Conservation (phyloP, 2,329 filamentous ascomycete species). For the Aspergillus oerlinghausenensis region DNA sequence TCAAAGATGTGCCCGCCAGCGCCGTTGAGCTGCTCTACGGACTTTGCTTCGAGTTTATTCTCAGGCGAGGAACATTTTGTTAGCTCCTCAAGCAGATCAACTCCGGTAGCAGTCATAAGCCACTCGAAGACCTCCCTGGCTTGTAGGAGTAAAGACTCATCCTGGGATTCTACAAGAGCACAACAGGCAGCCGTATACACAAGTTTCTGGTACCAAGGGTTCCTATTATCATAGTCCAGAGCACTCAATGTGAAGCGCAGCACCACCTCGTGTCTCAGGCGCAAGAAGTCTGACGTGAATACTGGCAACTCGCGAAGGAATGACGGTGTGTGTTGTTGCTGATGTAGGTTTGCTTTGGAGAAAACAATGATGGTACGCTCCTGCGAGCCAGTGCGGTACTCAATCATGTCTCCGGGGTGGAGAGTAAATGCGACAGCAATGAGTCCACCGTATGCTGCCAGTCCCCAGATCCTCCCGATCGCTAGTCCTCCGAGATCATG, state of each 20-base stretch:
- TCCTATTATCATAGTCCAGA: constrained; percentile 11
- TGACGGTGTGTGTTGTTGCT: not conserved
- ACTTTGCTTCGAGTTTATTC: constrained; percentile 20
- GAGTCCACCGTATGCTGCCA: constrained; percentile 46
- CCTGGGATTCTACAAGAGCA: constrained; percentile 26
- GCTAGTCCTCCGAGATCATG: constrained; percentile 48
- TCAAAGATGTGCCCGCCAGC: constrained; percentile 36
- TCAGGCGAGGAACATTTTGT: constrained; percentile 18
- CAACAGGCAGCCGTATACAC: constrained; percentile 35
- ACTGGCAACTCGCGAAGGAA: constrained; percentile 7
- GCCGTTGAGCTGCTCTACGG: constrained; percentile 16
- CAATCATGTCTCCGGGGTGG: constrained; percentile 55
- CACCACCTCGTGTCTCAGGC: constrained; percentile 19
- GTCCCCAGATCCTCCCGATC: constrained; percentile 51
- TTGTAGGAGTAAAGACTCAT: constrained; percentile 18
- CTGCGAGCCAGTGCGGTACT: constrained; percentile 49
- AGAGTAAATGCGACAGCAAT: constrained; percentile 48
- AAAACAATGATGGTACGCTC: constrained; percentile 41
- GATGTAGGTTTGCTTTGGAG: constrained; percentile 17
- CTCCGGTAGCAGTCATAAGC: constrained; percentile 22
- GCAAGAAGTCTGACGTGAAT: constrained; percentile 11
- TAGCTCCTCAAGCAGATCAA: constrained; percentile 31
- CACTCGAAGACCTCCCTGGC: constrained; percentile 24
- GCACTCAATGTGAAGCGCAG: constrained; percentile 26
- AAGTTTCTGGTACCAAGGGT: constrained; percentile 26